These are phyloP conservation scores for Diaporthe humulicola DNA, from an alignment of 2,329 filamentous ascomycete genomes.

Conservation along the genomic window DNA sequence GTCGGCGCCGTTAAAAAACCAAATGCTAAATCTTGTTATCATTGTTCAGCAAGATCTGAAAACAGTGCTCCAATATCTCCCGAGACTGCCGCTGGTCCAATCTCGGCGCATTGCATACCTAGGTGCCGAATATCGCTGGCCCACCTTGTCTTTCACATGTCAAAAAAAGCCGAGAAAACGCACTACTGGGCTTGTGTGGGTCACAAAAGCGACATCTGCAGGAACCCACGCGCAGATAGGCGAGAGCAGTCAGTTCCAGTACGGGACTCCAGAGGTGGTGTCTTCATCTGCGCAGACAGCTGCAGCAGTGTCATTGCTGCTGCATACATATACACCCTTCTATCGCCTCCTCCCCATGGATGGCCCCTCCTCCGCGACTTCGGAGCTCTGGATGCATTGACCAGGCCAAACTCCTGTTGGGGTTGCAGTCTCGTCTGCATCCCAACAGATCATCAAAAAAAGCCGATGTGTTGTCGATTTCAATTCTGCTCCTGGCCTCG, in stretches of 20 bases:
- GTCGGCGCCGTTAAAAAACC: neutral
- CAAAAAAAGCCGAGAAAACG: neutral
- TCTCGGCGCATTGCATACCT: neutral
- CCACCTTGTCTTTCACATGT: slow-evolving; percentile 8
- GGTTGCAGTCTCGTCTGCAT: neutral
- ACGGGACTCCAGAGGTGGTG: slow-evolving; percentile 8
- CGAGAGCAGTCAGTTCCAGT: neutral
- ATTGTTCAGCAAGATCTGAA: neutral
- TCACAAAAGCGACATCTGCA: slow-evolving; percentile 18
- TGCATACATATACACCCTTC: slow-evolving; percentile 5
- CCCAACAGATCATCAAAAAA: slow-evolving; percentile 14
- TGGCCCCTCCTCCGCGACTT: neutral
- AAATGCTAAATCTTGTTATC: neutral
- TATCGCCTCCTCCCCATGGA: neutral
- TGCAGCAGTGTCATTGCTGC: slow-evolving; percentile 10
- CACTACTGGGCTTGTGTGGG: slow-evolving; percentile 18
- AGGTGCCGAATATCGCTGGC: neutral
- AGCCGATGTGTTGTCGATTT: neutral
- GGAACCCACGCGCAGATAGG: slow-evolving; percentile 27
- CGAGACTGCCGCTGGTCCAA: neutral
- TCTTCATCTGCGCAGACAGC: slow-evolving; percentile 20
- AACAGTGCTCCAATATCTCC: neutral
- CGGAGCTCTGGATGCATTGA: slow-evolving; percentile 25
- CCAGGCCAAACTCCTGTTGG: slow-evolving; percentile 10
- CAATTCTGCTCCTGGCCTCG: neutral